phyloP scores from a whole-genome alignment of 2,329 filamentous ascomycete genomes.

The Penicillium decumbens region DNA sequence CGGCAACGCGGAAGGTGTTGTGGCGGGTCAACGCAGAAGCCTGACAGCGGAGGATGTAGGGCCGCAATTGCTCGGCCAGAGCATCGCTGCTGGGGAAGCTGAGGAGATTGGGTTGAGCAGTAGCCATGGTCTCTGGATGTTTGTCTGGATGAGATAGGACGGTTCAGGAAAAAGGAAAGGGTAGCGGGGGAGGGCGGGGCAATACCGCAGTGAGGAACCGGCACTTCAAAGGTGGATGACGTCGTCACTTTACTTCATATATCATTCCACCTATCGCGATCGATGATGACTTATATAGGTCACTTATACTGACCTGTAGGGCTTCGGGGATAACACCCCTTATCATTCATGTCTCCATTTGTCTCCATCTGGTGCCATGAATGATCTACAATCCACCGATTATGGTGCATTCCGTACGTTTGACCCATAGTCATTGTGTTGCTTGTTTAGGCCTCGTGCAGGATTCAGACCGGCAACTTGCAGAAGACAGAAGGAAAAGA shows the following conservation, averaged over 20 bases:
- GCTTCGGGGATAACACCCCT: not conserved
- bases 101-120: conserved; percentile 61
- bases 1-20: conserved; percentile 79
- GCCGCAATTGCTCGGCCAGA: conserved; percentile 71
- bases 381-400: not conserved
- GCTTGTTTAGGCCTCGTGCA: conserved; percentile 22
- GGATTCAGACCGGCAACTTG: conserved; percentile 18
- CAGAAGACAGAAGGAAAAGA: conserved; percentile 4
- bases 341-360: no score
- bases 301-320: no score
- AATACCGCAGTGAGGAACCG: not conserved
- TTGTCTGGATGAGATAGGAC: not conserved
- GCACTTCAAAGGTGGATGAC: not conserved
- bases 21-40: conserved; percentile 75
- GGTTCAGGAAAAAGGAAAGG: not conserved
- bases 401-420: not conserved
- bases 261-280: not conserved
- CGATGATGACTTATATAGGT: no score
- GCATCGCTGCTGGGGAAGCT: conserved; percentile 66
- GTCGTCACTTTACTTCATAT: not conserved
- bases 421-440: not conserved
- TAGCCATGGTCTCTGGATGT: conserved; percentile 32
- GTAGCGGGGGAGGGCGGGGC: not conserved
- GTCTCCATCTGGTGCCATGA: not conserved
- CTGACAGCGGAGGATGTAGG: conserved; percentile 78